A percentile compares a stretch with the other conserved stretches of the same genome.
Evolutionary conservation across 306 rosid species (phyloP).

Genomic region (Quercus gilva): DNA sequence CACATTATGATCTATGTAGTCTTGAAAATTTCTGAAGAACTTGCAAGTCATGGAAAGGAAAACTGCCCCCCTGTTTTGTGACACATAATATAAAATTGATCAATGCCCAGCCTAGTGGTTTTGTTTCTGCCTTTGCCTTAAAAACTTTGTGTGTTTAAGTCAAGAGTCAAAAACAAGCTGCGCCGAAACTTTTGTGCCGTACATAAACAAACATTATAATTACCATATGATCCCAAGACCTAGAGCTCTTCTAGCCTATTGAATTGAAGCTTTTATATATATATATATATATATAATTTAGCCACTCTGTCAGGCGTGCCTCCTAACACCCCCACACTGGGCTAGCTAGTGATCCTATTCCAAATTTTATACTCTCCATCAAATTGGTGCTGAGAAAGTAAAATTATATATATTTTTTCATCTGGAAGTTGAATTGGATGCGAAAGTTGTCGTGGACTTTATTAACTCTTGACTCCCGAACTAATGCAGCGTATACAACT

Average conservation of each 20-base stretch:
- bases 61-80: not conserved
- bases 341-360: not conserved
- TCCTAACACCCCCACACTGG: slow-evolving; percentile 1
- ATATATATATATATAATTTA: not conserved
- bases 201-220: not conserved
- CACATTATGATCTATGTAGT: too few species aligned
- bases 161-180: not conserved
- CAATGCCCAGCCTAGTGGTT: too few species aligned
- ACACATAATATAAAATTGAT: not conserved
- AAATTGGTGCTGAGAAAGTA: not conserved
- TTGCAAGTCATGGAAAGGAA: not conserved
- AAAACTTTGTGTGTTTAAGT: not conserved
- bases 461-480: too few species aligned
- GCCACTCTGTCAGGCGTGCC: slow-evolving; percentile 12
- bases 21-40: too few species aligned
- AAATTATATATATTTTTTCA: too few species aligned
- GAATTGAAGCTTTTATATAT: not conserved
- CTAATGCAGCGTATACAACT: too few species aligned
- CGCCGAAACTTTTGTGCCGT: not conserved
- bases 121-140: not conserved
- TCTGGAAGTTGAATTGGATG: too few species aligned
- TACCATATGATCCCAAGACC: not conserved
- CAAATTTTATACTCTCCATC: not conserved
- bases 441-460: too few species aligned
- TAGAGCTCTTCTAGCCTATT: not conserved